Percentiles rank a stretch among this genome's conserved stretches.
Conservation (phyloP, 2,329 filamentous ascomycete species). For the Amesomyces nigricolor region DNA sequence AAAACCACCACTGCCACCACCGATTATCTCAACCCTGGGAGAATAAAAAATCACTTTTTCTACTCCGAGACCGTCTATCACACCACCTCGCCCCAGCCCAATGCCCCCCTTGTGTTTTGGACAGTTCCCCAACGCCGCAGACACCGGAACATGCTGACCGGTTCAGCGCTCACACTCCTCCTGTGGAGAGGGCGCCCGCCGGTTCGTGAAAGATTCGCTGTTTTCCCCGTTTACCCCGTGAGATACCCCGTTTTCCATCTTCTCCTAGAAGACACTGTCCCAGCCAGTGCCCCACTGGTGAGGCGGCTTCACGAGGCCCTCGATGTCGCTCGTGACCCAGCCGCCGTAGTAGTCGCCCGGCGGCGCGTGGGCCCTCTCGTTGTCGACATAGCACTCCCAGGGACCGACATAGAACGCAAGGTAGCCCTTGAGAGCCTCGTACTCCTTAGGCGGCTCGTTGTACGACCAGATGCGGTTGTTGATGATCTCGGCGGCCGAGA, state of each 20-base stretch:
- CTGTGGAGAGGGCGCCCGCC: constrained; percentile 8
- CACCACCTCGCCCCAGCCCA: constrained; percentile 9
- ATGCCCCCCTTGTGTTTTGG: constrained; percentile 13
- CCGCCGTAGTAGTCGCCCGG: constrained; percentile 60
- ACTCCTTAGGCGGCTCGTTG: constrained; percentile 46
- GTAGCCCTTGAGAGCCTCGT: constrained; percentile 49
- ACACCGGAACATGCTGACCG: constrained; percentile 20
- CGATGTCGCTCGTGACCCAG: constrained; percentile 57
- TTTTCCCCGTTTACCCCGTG: neutral
- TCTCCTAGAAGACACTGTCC: constrained; percentile 16
- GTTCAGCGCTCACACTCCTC: neutral
- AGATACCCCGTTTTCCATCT: neutral
- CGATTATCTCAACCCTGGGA: neutral
- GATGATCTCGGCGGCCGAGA: constrained; percentile 33
- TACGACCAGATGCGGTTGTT: constrained; percentile 55
- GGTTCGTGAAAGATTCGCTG: constrained; percentile 9
- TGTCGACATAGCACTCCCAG: constrained; percentile 58
- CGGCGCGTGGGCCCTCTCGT: constrained; percentile 53
- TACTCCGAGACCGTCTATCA: constrained; percentile 18
- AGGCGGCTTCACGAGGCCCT: constrained; percentile 43
- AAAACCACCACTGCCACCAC: neutral
- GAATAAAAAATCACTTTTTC: constrained; percentile 10
- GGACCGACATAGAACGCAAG: constrained; percentile 56
- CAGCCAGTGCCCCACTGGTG: constrained; percentile 29
- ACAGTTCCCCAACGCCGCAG: constrained; percentile 17